Evolutionary conservation across 805 yeast genomes (phyloP).

Genomic region (Cyberlindnera saturnus): DNA sequence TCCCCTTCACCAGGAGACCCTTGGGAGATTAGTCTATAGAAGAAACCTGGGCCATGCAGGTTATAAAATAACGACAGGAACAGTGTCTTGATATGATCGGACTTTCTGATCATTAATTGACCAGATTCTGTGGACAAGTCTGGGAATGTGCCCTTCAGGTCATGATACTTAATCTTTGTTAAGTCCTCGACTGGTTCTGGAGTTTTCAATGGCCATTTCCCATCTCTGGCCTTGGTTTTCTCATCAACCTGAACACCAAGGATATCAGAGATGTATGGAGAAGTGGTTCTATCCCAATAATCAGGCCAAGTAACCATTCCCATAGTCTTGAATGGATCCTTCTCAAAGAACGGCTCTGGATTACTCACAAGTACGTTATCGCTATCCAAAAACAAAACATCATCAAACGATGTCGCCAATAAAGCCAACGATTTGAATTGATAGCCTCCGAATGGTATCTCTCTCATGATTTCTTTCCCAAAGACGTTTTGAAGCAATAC

Average conservation of each 20-base stretch:
- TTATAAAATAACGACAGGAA: constrained; percentile 60
- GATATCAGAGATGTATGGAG: constrained; percentile 54
- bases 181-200: constrained; percentile 10
- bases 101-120: constrained; percentile 56
- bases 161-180: constrained; percentile 44
- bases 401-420: constrained; percentile 69
- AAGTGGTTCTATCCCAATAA: constrained; percentile 65
- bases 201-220: constrained; percentile 15
- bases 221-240: constrained; percentile 15
- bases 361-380: constrained; percentile 55
- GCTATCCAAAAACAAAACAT: constrained; percentile 68
- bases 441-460: constrained; percentile 52
- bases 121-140: constrained; percentile 71
- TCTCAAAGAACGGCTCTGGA: constrained; percentile 40
- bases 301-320: constrained; percentile 74
- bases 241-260: constrained; percentile 34
- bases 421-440: constrained; percentile 71
- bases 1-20: constrained; percentile 79
- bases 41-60: constrained; percentile 57
- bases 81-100: constrained; percentile 51
- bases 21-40: constrained; percentile 63
- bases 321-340: constrained; percentile 37
- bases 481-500: constrained; percentile 53
- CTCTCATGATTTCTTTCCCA: constrained; percentile 46
- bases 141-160: constrained; percentile 56